These are phyloP conservation scores for Solanum bukasovii DNA, from an alignment of 257 asterid genomes.

Conservation along the genomic window DNA sequence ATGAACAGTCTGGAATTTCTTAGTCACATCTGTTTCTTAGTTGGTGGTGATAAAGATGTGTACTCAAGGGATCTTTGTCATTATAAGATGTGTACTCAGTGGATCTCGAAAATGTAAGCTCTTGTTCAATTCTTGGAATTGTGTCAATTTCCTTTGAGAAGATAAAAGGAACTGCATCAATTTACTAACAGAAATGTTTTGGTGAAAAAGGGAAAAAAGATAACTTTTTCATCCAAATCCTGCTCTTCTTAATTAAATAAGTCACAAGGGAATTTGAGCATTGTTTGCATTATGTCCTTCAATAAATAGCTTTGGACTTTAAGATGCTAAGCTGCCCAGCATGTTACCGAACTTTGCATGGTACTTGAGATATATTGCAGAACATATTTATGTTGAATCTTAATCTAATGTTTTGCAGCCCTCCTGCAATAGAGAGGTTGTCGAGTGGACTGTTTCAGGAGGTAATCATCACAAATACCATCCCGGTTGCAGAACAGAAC, in stretches of 20 bases:
- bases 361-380: background rate
- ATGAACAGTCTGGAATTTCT: background rate
- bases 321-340: background rate
- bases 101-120: background rate
- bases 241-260: background rate
- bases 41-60: background rate
- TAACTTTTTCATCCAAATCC: background rate
- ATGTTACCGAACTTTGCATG: background rate
- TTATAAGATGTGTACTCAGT: background rate
- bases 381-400: background rate
- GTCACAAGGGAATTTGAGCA: background rate
- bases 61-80: background rate
- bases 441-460: constrained; percentile 92
- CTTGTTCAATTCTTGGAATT: background rate
- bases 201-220: background rate
- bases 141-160: background rate
- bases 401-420: constrained; percentile 43
- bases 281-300: background rate
- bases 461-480: constrained; percentile 88
- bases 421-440: constrained; percentile 88
- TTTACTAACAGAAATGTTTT: background rate
- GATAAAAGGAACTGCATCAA: background rate
- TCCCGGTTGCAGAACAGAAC: constrained; percentile 77
- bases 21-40: background rate
- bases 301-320: background rate